phyloP scores from a whole-genome alignment of 2,329 filamentous ascomycete species.

The Cyphellophora europaea region DNA sequence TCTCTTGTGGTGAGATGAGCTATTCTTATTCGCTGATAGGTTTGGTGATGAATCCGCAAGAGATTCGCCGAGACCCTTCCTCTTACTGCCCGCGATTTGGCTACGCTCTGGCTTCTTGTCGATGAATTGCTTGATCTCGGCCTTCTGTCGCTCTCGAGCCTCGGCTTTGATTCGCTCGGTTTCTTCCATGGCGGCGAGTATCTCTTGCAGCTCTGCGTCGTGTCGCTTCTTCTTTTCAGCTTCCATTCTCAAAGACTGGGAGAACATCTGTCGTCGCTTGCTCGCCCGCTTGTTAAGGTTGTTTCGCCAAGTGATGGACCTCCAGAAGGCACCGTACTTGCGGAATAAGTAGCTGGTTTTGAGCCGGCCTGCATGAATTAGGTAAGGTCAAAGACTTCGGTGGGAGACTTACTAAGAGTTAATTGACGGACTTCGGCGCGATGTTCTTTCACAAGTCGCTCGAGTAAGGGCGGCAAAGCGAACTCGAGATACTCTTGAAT shows the following conservation, averaged over 20 bases:
- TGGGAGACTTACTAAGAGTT: background rate
- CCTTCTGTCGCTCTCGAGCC: constrained; percentile 2
- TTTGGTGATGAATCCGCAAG: background rate
- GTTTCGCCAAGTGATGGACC: constrained; percentile 25
- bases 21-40: constrained; percentile 1
- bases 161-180: constrained; percentile 12
- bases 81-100: constrained; percentile 16
- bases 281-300: constrained; percentile 25
- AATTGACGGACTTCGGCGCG: constrained; percentile 5
- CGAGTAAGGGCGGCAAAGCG: constrained; percentile 10
- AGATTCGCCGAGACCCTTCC: constrained; percentile 10
- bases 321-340: constrained; percentile 29
- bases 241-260: constrained; percentile 15
- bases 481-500: constrained; percentile 14
- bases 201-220: constrained; percentile 16
- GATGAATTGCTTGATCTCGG: constrained; percentile 8
- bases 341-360: constrained; percentile 22
- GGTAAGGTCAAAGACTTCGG: background rate
- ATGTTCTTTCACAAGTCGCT: constrained; percentile 10
- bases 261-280: constrained; percentile 25
- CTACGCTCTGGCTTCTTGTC: constrained; percentile 5
- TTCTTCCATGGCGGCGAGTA: constrained; percentile 13
- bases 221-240: constrained; percentile 13
- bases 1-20: constrained; percentile 14
- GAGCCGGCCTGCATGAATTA: constrained; percentile 18